Percentiles rank a stretch among this genome's conserved stretches.
Evolutionary conservation across 139 green algal genomes (phyloP).

Genomic region (Pleodorina starrii): DNA sequence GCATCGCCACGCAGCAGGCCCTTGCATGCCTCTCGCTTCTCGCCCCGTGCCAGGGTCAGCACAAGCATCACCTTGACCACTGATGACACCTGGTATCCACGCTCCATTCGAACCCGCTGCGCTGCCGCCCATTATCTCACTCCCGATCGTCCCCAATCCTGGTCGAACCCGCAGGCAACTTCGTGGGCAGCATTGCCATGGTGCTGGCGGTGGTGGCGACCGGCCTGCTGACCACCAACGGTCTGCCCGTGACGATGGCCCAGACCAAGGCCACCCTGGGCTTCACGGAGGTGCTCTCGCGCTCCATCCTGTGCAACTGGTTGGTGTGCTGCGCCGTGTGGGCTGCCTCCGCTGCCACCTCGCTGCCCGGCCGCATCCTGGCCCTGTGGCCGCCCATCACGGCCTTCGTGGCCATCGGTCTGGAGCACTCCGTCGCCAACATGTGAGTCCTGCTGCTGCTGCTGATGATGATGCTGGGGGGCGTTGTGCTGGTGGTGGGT

Average conservation of each 20-base stretch:
- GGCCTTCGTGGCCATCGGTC: slow-evolving; percentile 89
- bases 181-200: slow-evolving; percentile 82
- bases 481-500: too few species aligned
- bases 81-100: too few species aligned
- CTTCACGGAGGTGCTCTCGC: slow-evolving; percentile 50
- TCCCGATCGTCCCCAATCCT: too few species aligned
- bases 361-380: slow-evolving; percentile 86
- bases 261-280: slow-evolving; percentile 58
- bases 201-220: slow-evolving; percentile 72
- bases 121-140: too few species aligned
- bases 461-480: too few species aligned
- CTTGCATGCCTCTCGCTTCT: too few species aligned
- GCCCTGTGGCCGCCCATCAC: slow-evolving; percentile 83
- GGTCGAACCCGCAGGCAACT: slow-evolving; percentile 77
- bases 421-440: slow-evolving; percentile 82
- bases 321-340: slow-evolving; percentile 94
- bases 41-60: too few species aligned
- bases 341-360: slow-evolving; percentile 74
- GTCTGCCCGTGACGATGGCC: slow-evolving; percentile 62
- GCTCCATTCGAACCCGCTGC: too few species aligned
- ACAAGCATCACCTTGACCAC: too few species aligned
- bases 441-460: slow-evolving; percentile 31
- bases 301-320: slow-evolving; percentile 65
- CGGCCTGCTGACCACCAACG: slow-evolving; percentile 69
- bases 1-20: too few species aligned